Base-by-base conservation (phyloP, 2,329 filamentous ascomycete genomes). In the Fusarium virguliforme region DNA sequence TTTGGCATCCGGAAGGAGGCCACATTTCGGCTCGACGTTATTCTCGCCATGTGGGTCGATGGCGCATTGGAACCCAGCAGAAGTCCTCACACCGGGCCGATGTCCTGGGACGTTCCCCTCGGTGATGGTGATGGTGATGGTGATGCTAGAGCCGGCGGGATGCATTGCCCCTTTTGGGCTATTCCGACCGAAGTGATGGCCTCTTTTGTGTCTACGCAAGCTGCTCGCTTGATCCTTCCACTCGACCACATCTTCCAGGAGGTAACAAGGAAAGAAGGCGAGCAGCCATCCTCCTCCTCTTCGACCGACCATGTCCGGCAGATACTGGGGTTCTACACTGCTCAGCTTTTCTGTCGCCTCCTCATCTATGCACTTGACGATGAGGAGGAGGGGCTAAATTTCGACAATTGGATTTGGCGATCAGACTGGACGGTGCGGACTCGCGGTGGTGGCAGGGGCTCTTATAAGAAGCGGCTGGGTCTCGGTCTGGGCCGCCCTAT, bases 291-390 rank as follows among this genome's bases (percentile, higher is more conserved):
- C 10, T 24, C 30, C 24, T 53, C 18, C 15, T 9, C 46, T 24
- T 38, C 35, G 10, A 41, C 38, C 9, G 18, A 53, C 30, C 50
- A 6, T 35, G 12, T 24, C 30, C 50, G 38, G 38, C 55, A 58
- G 55, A 43, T 58, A 32, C 55, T 59, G 6, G 32, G 13, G 32
- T 60, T 60, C 57, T 60, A 60, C 8, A 60, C 57, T 38, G 22
- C 43, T 13, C 24, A 50, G 57, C 41, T 60, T 6, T 60, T 60
- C 13, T 60, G 24, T 38, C 34, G 57, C 41, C 57, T 60, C 13
- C 57, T 60, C 15, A 51, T 51, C 15, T 38, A 60, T 60, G 10
- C 24, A 18, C 37, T 57, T 9, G 28, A 43, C 8, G 38, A 43
- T 57, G 38, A 57, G 28, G 8, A 41, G 28, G 50, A 53, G 38